Base-by-base conservation (phyloP, 2,329 filamentous ascomycete genomes). In the Neoarthrinium moseri region DNA sequence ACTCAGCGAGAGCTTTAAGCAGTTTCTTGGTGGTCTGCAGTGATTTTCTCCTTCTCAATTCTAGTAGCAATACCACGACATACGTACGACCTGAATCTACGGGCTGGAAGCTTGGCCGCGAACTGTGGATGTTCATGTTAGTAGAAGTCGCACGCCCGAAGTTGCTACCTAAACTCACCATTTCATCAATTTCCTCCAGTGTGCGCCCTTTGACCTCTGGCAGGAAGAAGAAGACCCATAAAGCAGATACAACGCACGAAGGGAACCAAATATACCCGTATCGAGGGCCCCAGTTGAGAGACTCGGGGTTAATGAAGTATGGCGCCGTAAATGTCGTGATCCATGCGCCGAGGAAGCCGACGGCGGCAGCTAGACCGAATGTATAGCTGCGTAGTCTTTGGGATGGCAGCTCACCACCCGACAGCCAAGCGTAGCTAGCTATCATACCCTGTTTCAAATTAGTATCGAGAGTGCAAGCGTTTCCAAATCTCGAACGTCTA, bases 201-300 rank as follows among this genome's bases (percentile, higher is more conserved):
- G 70, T 76, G 32, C 68, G 63, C 49, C 66, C 72, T 56, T 74
- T 71, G 6, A 71, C 68, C 50, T 76, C 73, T 0, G 73, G 73
- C 0, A 76, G 53, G 56, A 65, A 76, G 56, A 73, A 68, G 49
- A 52, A 72, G 37, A 72, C 68, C 52, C 57, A 61, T 13, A 54
- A 18, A 7, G 52, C 54, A 12, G 52, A 51, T 18, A 62, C 20
- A 21, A 61, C 36, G 22, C 53, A 56, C 17, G 55, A 60, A 6
- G 61, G 61, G 38, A 60, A 70, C 75, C 74, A 80, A 48, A 78
- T 75, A 45, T 73, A 78, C 2, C 74, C 69, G 50, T 78, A 78
- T 50, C 70, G 67, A 0, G 74, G 74, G 2, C 61, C 74, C 75
- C 75, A 80, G 47, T 74, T 71, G 44, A 80, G 59, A 3, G 69